These are phyloP conservation scores for Zygosaccharomyces pseudorouxii DNA, from an alignment of 805 yeast species.

Conservation along the genomic window DNA sequence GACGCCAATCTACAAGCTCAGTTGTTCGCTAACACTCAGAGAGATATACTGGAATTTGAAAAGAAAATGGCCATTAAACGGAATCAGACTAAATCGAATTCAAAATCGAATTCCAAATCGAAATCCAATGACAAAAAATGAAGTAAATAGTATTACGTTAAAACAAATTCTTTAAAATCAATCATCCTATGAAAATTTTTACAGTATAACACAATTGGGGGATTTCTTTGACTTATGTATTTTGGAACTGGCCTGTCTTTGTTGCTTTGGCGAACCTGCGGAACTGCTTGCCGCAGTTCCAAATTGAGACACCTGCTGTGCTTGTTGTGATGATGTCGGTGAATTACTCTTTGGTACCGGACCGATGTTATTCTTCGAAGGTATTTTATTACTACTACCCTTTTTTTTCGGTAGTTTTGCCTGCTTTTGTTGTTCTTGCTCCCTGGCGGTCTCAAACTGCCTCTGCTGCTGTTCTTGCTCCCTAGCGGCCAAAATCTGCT, in stretches of 20 bases:
- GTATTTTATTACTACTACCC: background rate
- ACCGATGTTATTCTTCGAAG: background rate
- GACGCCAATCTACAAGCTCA: constrained; percentile 57
- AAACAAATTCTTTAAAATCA: background rate
- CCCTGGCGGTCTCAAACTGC: background rate
- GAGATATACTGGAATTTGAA: constrained; percentile 56
- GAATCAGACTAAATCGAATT: constrained; percentile 32
- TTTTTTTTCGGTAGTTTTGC: background rate
- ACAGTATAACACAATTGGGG: constrained; percentile 25
- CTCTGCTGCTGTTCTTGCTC: constrained; percentile 3
- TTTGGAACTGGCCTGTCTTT: constrained; percentile 6
- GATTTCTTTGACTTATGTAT: constrained; percentile 20
- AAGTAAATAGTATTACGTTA: constrained; percentile 3
- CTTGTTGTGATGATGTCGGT: constrained; percentile 1
- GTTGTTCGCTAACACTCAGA: constrained; percentile 58
- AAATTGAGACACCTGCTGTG: background rate
- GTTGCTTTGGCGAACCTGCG: constrained; percentile 1
- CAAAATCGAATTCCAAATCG: background rate
- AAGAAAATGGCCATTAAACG: constrained; percentile 66
- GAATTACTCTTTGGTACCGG: background rate
- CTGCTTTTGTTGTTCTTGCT: constrained; percentile 2
- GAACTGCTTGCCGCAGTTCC: constrained; percentile 6
- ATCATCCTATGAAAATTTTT: constrained; percentile 1
- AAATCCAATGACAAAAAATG: constrained; percentile 1
- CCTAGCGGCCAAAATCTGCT: background rate